phyloP scores from a whole-genome alignment of 805 yeast genomes.

The Candida nonsorbophila region DNA sequence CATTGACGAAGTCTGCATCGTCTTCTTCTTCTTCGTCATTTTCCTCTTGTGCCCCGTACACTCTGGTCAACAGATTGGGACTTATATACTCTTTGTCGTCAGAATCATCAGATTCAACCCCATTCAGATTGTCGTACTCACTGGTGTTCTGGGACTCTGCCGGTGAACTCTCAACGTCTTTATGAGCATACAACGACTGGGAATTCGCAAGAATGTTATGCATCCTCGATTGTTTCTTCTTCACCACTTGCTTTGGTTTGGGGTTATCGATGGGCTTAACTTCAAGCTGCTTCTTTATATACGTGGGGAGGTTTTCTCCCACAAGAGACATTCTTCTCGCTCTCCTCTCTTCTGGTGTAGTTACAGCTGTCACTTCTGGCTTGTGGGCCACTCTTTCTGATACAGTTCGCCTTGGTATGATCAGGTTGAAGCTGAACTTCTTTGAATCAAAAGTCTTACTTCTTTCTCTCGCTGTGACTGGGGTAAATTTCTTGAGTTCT shows the following conservation, averaged over 20 bases:
- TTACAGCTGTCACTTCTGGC: not conserved
- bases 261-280: not conserved
- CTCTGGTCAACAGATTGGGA: conserved; percentile 33
- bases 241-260: conserved; percentile 2
- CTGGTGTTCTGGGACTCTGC: conserved; percentile 9
- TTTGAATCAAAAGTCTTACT: too few relatives aligned
- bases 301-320: conserved; percentile 30
- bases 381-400: not conserved
- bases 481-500: conserved; percentile 6
- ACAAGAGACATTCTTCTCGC: conserved; percentile 27
- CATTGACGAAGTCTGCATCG: conserved; percentile 22
- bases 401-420: conserved; percentile 4
- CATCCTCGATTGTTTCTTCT: conserved; percentile 17
- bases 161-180: conserved; percentile 11
- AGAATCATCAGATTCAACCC: conserved; percentile 9
- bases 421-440: conserved; percentile 6
- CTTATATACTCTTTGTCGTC: conserved; percentile 33
- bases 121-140: conserved; percentile 9
- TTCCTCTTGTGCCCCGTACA: conserved; percentile 17
- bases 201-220: conserved; percentile 31
- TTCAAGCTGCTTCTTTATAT: conserved; percentile 18
- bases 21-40: conserved; percentile 16
- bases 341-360: conserved; percentile 2
- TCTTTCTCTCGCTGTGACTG: conserved; percentile 1
- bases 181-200: conserved; percentile 27